phyloP scores from a whole-genome alignment of 2,329 filamentous ascomycete genomes.

The Pseudocercospora cruenta region DNA sequence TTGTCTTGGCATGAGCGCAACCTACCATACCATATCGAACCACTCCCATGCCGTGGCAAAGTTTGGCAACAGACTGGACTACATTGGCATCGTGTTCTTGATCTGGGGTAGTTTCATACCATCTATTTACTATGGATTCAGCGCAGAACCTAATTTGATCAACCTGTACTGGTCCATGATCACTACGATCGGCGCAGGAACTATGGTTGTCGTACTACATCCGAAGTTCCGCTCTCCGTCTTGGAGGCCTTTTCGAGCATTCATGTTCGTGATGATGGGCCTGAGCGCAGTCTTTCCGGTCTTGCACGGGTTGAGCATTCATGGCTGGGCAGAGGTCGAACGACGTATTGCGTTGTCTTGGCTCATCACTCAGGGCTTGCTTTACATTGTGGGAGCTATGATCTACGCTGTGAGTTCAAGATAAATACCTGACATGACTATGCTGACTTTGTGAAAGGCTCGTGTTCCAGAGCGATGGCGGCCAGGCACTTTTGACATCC shows the following conservation, averaged over 20 bases:
- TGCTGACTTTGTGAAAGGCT: conserved; percentile 49
- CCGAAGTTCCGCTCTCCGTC: conserved; percentile 81
- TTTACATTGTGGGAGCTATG: conserved; percentile 84
- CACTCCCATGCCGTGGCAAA: conserved; percentile 77
- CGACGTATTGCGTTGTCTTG: conserved; percentile 78
- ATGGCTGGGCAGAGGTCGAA: conserved; percentile 68
- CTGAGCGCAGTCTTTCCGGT: conserved; percentile 82
- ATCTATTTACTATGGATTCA: conserved; percentile 84
- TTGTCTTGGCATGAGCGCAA: conserved; percentile 59
- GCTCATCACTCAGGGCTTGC: conserved; percentile 75
- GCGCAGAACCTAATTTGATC: conserved; percentile 68
- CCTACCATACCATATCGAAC: conserved; percentile 82
- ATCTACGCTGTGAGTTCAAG: conserved; percentile 75
- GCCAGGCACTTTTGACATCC: conserved; percentile 84
- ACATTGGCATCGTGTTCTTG: conserved; percentile 87
- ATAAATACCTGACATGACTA: too few relatives aligned
- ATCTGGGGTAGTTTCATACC: conserved; percentile 93
- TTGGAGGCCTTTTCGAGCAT: conserved; percentile 82
- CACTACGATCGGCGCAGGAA: conserved; percentile 73
- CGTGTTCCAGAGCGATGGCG: conserved; percentile 80
- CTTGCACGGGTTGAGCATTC: conserved; percentile 70
- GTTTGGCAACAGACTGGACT: conserved; percentile 92
- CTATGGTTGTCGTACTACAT: conserved; percentile 74
- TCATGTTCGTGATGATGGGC: conserved; percentile 88
- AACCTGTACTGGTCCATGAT: conserved; percentile 79